Conservation (phyloP, 2,329 filamentous ascomycete species). For the Nothopassalora personata region DNA sequence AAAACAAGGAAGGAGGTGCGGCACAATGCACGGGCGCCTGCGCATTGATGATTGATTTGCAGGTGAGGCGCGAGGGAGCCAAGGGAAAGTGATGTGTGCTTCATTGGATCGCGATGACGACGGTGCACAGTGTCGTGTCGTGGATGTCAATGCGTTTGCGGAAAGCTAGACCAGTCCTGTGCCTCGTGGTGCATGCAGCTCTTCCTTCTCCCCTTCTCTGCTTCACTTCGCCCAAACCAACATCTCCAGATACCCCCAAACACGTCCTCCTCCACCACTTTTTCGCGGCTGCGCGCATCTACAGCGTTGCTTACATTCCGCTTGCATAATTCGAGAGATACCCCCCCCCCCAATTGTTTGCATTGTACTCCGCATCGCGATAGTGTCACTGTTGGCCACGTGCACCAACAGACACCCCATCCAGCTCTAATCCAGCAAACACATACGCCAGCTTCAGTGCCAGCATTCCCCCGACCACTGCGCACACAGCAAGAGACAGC, state of each 20-base stretch:
- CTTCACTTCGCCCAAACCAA: neutral
- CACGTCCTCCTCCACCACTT: neutral
- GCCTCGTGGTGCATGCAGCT: neutral
- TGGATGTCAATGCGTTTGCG: constrained; percentile 1
- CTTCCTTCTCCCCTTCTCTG: neutral
- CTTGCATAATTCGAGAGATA: constrained; percentile 16
- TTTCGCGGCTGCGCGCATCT: constrained; percentile 3
- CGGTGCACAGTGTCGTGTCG: neutral
- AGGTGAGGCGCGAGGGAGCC: neutral
- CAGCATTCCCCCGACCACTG: constrained; percentile 1
- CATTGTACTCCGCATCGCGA: constrained; percentile 3
- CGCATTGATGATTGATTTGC: neutral
- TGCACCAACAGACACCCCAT: constrained; percentile 3
- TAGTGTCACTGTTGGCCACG: constrained; percentile 4
- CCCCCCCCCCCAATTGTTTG: constrained; percentile 8
- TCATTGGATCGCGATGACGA: neutral
- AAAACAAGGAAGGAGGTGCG: constrained; percentile 1
- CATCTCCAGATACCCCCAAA: neutral
- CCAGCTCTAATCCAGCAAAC: neutral
- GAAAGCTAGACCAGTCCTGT: neutral
- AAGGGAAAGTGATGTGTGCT: neutral
- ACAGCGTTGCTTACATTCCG: constrained; percentile 5
- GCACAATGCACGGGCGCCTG: neutral
- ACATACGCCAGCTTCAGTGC: neutral
- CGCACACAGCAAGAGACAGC: constrained; percentile 3